Evolutionary conservation across 1,284 basidiomycete genomes (phyloP), one percentile per base, ranked within the genome.

Genomic region (Phlebopus sp.): DNA sequence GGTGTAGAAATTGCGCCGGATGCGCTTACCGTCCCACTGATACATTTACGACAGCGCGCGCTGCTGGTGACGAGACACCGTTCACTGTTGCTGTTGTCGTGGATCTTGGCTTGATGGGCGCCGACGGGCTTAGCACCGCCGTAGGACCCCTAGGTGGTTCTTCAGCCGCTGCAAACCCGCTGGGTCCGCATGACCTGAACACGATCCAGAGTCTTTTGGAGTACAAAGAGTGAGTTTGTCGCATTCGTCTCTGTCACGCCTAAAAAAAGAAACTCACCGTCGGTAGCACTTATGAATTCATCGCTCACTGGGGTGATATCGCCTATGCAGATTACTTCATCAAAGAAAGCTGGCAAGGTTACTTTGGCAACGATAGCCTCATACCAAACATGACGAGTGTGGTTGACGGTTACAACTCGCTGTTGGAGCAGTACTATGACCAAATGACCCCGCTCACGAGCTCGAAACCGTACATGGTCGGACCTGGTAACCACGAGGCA

Each of bases 191-290:
- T 4, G 57, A 62, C 17, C 53, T 63, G 10, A 64, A 62, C 42
- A 64, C 63, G 0, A 64, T 65, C 19, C 60, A 62, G 39, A 65
- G 62, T 38, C 57, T 65, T 17, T 4, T 62, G n/a, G 57, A 63
- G 34, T 52, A 65, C 27, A 59, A 54, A 36, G 62, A 62, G 60
- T 63, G 51, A 3, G 60, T 34, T 25, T 11, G 14, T 31, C 13
- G 15, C 14, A 6, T 1, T 17, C n/a, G 1, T 1, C 2, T 18
- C 4, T 17, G 13, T 5, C 41, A 8, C 11, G 15, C 59, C 35
- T 51, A n/a, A n/a, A n/a, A 23, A 23, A n/a, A 14, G 23, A 7
- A 5, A 5, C 27, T 35, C 4, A 19, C 7, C 8, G 5, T 23
- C 17, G 11, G n/a, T 17, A 65, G 62, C 6, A 62, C 60, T 3